Evolutionary conservation across 371 early-diverging fungal species (phyloP).

Genomic region (Rhizomucor miehei): DNA sequence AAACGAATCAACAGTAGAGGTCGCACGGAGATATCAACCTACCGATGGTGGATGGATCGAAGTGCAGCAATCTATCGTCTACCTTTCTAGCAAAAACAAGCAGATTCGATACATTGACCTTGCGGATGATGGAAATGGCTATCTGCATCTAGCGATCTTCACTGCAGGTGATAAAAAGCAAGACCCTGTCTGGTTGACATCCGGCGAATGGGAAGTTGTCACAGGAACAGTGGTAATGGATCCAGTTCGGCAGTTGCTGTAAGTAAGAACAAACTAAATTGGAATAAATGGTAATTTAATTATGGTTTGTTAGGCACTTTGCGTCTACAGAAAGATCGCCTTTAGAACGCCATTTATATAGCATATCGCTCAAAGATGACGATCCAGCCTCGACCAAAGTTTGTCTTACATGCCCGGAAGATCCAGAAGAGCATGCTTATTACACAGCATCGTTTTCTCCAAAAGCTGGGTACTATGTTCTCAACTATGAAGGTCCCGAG

Average conservation of each 20-base stretch:
- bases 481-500: conserved; percentile 84
- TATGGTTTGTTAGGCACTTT: conserved; percentile 43
- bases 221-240: conserved; percentile 63
- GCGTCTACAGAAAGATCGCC: conserved; percentile 75
- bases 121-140: conserved; percentile 70
- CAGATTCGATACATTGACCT: conserved; percentile 77
- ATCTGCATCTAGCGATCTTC: conserved; percentile 82
- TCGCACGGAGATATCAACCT: conserved; percentile 57
- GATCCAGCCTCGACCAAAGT: conserved; percentile 26
- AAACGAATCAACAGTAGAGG: conserved; percentile 20
- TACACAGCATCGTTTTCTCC: conserved; percentile 78
- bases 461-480: conserved; percentile 67
- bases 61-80: conserved; percentile 46
- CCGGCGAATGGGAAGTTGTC: conserved; percentile 85
- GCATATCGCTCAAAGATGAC: conserved; percentile 15
- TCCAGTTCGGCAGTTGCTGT: conserved; percentile 52
- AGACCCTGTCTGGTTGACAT: conserved; percentile 74
- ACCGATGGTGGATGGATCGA: conserved; percentile 78
- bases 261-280: conserved; percentile 27
- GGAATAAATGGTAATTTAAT: too few relatives aligned
- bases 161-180: conserved; percentile 27
- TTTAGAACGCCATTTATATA: conserved; percentile 77
- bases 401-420: conserved; percentile 38
- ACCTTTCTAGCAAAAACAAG: conserved; percentile 21
- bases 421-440: conserved; percentile 55